Evolutionary conservation across 1,139 yeast genomes (phyloP).

Genomic region (Candida sojae): DNA sequence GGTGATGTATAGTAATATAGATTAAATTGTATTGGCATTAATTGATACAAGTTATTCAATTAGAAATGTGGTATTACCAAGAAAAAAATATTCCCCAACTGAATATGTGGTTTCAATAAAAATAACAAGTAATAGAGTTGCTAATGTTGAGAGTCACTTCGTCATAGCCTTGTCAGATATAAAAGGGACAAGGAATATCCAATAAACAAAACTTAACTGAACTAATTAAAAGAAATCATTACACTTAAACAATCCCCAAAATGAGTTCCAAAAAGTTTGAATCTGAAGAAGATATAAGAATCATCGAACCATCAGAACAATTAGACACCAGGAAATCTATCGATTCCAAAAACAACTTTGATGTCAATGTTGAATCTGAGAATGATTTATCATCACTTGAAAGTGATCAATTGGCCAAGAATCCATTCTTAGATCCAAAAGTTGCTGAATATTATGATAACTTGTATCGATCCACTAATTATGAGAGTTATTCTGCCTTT

Average conservation of each 20-base stretch:
- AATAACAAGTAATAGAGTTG: too few species aligned
- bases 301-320: too few species aligned
- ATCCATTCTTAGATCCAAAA: slow-evolving; percentile 14
- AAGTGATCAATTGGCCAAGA: slow-evolving; percentile 7
- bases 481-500: slow-evolving; percentile 34
- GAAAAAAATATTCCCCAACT: not conserved
- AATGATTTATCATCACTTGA: slow-evolving; percentile 8
- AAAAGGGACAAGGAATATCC: too few species aligned
- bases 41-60: not conserved
- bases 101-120: not conserved
- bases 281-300: too few species aligned
- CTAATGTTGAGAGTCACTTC: too few species aligned
- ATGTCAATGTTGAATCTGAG: not conserved
- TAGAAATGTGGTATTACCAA: not conserved
- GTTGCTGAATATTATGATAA: slow-evolving; percentile 16
- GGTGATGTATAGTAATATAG: too few species aligned
- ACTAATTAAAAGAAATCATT: too few species aligned
- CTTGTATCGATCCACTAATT: slow-evolving; percentile 13
- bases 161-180: too few species aligned
- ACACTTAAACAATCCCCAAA: too few species aligned
- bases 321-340: not conserved
- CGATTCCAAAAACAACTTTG: not conserved
- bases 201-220: too few species aligned
- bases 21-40: too few species aligned
- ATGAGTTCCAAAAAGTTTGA: too few species aligned